Base-by-base conservation (phyloP, 2,329 filamentous ascomycete genomes). In the Aspergillus candidus region DNA sequence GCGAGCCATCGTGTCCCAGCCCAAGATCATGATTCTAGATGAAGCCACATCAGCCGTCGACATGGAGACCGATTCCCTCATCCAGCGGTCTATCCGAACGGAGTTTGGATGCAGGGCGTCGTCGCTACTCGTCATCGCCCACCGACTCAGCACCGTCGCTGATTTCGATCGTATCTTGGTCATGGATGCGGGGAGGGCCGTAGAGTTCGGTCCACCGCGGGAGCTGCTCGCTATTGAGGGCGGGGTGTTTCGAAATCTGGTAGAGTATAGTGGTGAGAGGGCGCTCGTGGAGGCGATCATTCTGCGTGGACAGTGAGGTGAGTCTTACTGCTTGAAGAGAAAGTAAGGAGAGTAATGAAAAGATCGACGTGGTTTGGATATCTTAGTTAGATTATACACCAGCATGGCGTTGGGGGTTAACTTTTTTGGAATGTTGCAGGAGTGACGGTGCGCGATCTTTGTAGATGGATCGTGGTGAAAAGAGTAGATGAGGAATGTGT, bases 21-120 rank as follows among this genome's bases (percentile, higher is more conserved):
- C 86, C 3, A 84, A 84, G 59, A 80, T 91, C 54, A 84, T 91
- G 78, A 80, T 90, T 1, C 75, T 90, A 1, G 86, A 91, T 60
- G 86, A 90, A 67, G 86, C 86, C 0, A 91, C 86, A 0, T 83
- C 79, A 3, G 84, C 86, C 0, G 84, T 90, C 2, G 86, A 89
- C 62, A 87, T 88, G 82, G 72, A 76, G 33, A 89, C 86, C 0
- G 86, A 90, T 59, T 70, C 75, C 1, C 74, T 87, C 18, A 89
- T 89, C 56, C 85, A 89, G 67, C 76, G 81, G 5, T 80, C 75
- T 40, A 88, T 89, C 53, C 75, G 84, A 15, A 79, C 84, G 56
- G 83, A 87, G 60, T 88, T 88, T 8, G 50, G 53, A 5, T 47
- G 48, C n/a, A 54, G 59, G 27, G 79, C 79, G 48, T 78, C 77